Conservation (phyloP, 805 yeast species). For the Nematodospora valgi region DNA sequence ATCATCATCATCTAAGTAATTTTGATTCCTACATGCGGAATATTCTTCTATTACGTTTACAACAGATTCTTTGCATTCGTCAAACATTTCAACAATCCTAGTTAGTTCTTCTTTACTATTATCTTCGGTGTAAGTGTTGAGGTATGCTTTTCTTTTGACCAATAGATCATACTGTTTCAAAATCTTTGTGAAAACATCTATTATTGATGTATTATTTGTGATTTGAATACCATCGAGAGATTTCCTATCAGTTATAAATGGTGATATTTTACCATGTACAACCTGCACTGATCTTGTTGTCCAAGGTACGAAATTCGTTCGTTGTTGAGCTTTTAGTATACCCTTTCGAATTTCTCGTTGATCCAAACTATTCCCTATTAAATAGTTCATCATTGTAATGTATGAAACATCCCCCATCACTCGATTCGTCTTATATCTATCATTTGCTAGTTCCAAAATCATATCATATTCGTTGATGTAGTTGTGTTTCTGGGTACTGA, state of each 20-base stretch:
- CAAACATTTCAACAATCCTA: constrained; percentile 47
- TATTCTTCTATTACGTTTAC: constrained; percentile 47
- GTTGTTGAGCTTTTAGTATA: constrained; percentile 55
- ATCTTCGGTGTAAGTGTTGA: constrained; percentile 64
- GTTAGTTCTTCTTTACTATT: constrained; percentile 40
- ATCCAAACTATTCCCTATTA: constrained; percentile 60
- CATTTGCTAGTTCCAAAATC: constrained; percentile 75
- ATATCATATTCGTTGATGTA: constrained; percentile 82
- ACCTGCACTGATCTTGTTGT: constrained; percentile 75
- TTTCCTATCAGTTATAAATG: constrained; percentile 34
- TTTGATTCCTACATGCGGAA: constrained; percentile 34
- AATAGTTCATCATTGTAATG: constrained; percentile 65
- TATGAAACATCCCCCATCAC: constrained; percentile 44
- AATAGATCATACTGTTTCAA: constrained; percentile 77
- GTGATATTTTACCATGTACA: constrained; percentile 72
- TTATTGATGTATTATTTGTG: constrained; percentile 76
- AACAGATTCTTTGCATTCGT: constrained; percentile 48
- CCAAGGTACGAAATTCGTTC: constrained; percentile 83
- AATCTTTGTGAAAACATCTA: constrained; percentile 61
- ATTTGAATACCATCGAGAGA: constrained; percentile 73
- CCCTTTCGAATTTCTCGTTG: constrained; percentile 73
- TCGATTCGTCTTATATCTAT: constrained; percentile 69
- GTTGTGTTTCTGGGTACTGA: constrained; percentile 50
- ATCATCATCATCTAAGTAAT: constrained; percentile 48
- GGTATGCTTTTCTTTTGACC: constrained; percentile 76